Evolutionary conservation across 2,329 filamentous ascomycete genomes (phyloP).

Genomic region (Cadophora gregata): DNA sequence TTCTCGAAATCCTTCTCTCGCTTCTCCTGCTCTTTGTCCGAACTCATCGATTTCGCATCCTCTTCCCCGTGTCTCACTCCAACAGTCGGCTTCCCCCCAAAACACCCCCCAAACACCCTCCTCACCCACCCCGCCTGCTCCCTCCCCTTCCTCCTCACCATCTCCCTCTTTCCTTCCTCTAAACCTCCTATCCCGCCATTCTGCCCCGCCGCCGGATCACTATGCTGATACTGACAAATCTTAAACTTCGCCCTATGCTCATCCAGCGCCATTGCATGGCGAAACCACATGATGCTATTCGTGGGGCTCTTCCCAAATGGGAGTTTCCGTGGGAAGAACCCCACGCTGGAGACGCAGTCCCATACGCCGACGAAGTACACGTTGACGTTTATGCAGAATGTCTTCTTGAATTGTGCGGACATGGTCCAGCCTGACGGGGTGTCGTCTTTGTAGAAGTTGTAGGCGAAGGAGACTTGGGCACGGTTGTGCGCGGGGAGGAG

Average conservation of each 20-base stretch:
- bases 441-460: constrained; percentile 52
- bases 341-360: constrained; percentile 50
- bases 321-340: constrained; percentile 48
- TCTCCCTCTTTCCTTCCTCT: not conserved
- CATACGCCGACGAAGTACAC: constrained; percentile 53
- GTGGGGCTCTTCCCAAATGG: constrained; percentile 48
- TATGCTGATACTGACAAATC: constrained; percentile 46
- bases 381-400: constrained; percentile 51
- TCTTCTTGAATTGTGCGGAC: constrained; percentile 51
- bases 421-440: constrained; percentile 48
- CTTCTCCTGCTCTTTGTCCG: constrained; percentile 24
- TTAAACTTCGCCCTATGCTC: constrained; percentile 53
- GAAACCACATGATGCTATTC: constrained; percentile 47
- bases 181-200: not conserved
- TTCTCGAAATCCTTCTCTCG: constrained; percentile 26
- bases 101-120: not conserved
- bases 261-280: constrained; percentile 53
- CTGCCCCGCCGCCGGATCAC: constrained; percentile 35
- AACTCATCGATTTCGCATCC: not conserved
- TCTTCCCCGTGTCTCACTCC: not conserved
- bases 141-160: not conserved
- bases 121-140: not conserved
- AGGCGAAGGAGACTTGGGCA: constrained; percentile 50
- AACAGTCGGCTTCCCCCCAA: constrained; percentile 11
- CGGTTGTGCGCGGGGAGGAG: constrained; percentile 64